A percentile compares a stretch with the other conserved stretches of the same genome.
Evolutionary conservation across 75 land plant genomes (phyloP).

Genomic region (Selaginella moellendorffii): DNA sequence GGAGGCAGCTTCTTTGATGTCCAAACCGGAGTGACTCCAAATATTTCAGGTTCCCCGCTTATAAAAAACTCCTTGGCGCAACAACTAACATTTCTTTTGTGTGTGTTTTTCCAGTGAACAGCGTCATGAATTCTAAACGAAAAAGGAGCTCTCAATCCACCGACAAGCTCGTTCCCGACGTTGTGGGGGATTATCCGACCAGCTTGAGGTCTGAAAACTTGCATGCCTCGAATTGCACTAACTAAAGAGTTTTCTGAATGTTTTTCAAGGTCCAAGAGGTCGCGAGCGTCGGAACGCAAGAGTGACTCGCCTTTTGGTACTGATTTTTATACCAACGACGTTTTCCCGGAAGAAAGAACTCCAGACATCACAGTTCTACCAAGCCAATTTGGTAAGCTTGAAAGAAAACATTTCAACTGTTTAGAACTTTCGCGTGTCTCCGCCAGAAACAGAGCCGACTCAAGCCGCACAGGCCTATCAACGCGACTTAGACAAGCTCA

Average conservation of each 20-base stretch:
- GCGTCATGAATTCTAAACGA: background rate
- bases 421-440: no score
- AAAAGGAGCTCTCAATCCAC: no score
- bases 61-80: no score
- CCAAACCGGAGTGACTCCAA: slow-evolving; percentile 23
- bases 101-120: background rate
- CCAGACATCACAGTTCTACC: background rate
- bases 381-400: background rate
- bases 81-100: no score
- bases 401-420: no score
- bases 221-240: no score
- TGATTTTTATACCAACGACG: background rate
- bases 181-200: background rate
- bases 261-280: background rate
- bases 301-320: background rate
- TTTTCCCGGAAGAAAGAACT: background rate
- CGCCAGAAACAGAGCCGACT: background rate
- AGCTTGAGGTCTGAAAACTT: background rate
- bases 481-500: background rate
- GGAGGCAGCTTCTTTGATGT: slow-evolving; percentile 8
- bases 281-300: background rate
- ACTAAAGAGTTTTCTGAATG: no score
- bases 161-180: background rate
- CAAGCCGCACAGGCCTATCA: background rate
- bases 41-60: slow-evolving; percentile 13